Percentiles rank a stretch among this genome's conserved stretches.
These are phyloP conservation scores for Desmodesmus armatus DNA, from an alignment of 139 green algal species.

Conservation along the genomic window DNA sequence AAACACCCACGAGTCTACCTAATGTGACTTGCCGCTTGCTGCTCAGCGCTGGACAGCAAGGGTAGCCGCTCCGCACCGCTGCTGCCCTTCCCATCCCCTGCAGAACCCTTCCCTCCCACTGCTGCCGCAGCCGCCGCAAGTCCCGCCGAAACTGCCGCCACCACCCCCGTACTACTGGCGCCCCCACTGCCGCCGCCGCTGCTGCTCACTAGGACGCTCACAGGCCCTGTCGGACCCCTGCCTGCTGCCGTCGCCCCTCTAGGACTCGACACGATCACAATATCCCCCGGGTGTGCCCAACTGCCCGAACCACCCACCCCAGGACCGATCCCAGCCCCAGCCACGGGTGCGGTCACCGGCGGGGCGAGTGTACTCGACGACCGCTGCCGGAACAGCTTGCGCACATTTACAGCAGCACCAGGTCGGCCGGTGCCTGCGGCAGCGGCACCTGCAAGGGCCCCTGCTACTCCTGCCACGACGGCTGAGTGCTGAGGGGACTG, in stretches of 20 bases:
- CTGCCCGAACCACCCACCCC: background rate
- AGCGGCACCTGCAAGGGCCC: background rate
- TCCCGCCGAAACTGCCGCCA: background rate
- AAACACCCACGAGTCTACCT: background rate
- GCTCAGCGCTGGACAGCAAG: background rate
- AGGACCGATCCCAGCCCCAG: background rate
- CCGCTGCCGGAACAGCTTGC: slow-evolving; percentile 30
- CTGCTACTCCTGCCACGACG: background rate
- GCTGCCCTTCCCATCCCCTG: background rate
- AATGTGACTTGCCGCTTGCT: background rate
- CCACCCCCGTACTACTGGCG: background rate
- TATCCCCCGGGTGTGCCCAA: background rate
- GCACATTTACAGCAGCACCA: background rate
- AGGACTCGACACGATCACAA: background rate
- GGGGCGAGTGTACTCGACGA: background rate
- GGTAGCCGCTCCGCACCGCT: background rate
- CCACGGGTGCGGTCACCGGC: background rate
- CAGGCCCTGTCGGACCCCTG: background rate
- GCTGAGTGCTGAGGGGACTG: background rate
- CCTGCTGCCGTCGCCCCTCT: background rate
- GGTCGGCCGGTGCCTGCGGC: background rate
- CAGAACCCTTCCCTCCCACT: background rate
- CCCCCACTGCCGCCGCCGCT: background rate
- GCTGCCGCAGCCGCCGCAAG: slow-evolving; percentile 30
- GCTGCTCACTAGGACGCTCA: background rate